phyloP scores from a whole-genome alignment of 345 rosid species.

The Eucalyptus guilfoylei region DNA sequence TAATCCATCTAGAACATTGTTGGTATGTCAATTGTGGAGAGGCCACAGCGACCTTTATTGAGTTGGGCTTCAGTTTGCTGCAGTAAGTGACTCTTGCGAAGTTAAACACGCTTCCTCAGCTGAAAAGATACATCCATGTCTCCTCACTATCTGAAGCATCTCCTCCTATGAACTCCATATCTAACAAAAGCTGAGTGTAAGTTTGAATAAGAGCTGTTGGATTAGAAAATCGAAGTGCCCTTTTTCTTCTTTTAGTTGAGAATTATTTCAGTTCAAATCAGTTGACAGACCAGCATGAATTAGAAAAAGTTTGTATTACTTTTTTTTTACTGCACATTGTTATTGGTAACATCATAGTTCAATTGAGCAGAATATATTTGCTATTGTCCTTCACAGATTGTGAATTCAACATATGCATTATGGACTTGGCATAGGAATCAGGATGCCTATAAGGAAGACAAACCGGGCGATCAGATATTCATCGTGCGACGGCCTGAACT shows the following conservation, averaged over 20 bases:
- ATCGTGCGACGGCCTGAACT: slow-evolving; percentile 48
- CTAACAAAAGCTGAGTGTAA: no score
- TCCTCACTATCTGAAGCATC: no score
- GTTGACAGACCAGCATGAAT: not conserved
- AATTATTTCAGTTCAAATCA: not conserved
- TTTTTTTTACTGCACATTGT: not conserved
- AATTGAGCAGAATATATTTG: not conserved
- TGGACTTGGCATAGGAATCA: slow-evolving; percentile 93
- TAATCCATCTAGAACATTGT: not conserved
- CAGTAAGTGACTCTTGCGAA: not conserved
- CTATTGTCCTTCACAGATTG: slow-evolving; percentile 25
- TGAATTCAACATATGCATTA: slow-evolving; percentile 64
- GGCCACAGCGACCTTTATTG: not conserved
- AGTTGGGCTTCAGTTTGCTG: not conserved
- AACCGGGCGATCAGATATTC: slow-evolving; percentile 52
- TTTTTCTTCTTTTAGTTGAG: not conserved
- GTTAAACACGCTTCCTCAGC: not conserved
- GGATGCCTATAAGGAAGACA: slow-evolving; percentile 45
- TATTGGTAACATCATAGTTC: not conserved
- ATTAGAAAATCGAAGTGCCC: not conserved
- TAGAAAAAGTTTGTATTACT: not conserved
- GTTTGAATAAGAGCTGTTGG: not conserved
- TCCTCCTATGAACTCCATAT: no score
- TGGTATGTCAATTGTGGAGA: not conserved
- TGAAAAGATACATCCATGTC: not conserved